Conservation (phyloP, 257 asterid genomes). For the Thymus mandschuricus region DNA sequence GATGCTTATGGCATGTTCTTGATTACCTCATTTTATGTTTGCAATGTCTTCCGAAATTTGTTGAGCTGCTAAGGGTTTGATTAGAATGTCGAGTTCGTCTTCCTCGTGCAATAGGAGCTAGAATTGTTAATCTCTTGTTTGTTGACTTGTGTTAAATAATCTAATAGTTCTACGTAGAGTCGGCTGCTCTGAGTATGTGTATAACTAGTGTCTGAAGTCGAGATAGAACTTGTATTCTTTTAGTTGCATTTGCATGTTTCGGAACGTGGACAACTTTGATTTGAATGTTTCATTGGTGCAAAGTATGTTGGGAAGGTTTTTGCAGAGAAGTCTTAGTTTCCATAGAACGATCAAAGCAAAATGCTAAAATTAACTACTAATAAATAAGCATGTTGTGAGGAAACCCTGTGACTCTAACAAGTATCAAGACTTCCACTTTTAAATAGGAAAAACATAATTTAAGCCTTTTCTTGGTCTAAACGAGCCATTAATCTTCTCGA, state of each 20-base stretch:
- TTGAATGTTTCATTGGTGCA: no score
- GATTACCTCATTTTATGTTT: neutral
- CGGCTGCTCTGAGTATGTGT: no score
- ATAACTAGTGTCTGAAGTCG: no score
- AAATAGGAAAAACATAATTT: neutral
- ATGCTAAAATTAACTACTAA: no score
- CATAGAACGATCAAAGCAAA: neutral
- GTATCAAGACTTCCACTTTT: neutral
- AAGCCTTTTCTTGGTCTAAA: neutral
- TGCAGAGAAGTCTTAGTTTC: neutral
- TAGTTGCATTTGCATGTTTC: no score
- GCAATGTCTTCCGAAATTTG: neutral
- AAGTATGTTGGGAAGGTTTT: neutral
- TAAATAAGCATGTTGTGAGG: neutral
- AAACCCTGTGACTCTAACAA: neutral
- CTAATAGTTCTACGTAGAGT: no score
- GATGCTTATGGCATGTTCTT: neutral
- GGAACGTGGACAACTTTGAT: no score
- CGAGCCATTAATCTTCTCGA: neutral
- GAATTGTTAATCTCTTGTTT: neutral
- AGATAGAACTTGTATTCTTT: no score
- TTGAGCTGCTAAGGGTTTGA: neutral
- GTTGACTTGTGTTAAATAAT: neutral
- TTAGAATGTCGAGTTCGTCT: neutral
- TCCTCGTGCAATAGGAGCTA: conserved; percentile 2